Base-by-base conservation (phyloP, 257 asterid genomes). In the Penstemon barbatus region DNA sequence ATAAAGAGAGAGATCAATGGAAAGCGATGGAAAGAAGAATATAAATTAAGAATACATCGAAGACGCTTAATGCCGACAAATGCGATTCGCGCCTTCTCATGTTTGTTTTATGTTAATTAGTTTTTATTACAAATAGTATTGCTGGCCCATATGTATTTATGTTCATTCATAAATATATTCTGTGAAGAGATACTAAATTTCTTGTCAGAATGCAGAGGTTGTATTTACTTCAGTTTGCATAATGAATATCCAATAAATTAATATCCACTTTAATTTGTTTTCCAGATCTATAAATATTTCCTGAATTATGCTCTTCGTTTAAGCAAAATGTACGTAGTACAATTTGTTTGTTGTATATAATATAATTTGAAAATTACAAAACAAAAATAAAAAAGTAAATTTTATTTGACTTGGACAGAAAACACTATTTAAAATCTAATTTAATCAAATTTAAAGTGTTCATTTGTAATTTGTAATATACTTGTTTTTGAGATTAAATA, bases 1-100 rank as follows among this genome's bases (percentile, higher is more conserved):
- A 75, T 57, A 37, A 60, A 18, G 69, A 6, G 15, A 37, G 59
- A 54, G 59, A 54, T 9, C 18, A 38, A 19, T 6, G 13, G 80
- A 76, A 76, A 61, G 74, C 64, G 77, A 76, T 54, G 80, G 77
- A 76, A 63, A 43, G 38, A 61, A 38, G 6, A 18, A 44, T 6
- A 19, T 0, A 6, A 7, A 12, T 45, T 53, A 0, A 50, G 40
- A 36, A 38, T 36, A 7, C 4, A 57, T 8, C 1, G 66, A 71
- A 52, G 61, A 59, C 57, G 44, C 66, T 3, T 42, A 40, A 64
- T 6, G 54, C 49, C 52, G 46, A 58, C 51, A 15, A 18, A 13
- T 65, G 53, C 50, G 52, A 36, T 70, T 75, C 60, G 54, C 33
- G 33, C 33, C 33, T 25, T 53, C 55, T 62, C 36, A 9, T 68